Evolutionary conservation across 768 basidiomycete species (phyloP), one percentile per base, ranked within the genome.

Genomic region (Epithele typhae): DNA sequence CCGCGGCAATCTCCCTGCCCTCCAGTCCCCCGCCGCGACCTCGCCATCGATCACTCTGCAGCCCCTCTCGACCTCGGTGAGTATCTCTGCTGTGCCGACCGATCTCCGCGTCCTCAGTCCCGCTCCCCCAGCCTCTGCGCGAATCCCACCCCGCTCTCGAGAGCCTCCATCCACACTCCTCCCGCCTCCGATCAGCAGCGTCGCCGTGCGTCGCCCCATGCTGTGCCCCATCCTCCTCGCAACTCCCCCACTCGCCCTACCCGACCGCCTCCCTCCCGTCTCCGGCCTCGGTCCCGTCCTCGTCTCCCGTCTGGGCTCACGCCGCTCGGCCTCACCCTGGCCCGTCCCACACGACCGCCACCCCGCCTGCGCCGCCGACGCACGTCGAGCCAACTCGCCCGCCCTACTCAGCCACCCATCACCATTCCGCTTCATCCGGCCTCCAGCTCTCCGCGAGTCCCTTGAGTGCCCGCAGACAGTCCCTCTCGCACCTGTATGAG

Each of bases 1-100:
- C 47, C 47, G 46, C 35, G 48, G 48, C 23, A 30, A 46, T n/a
- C 39, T 53, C 43, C 23, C 44, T 5, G n/a, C n/a, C n/a, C n/a
- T 44, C 45, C 27, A 12, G 38, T 3, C 19, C 17, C 38, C 19
- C 27, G 22, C 45, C 45, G 12, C 35, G 18, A 9, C 23, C 45
- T n/a, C 5, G 41, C 17, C 32, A n/a, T n/a, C n/a, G n/a, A n/a
- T n/a, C n/a, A n/a, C 45, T 22, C 18, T 53, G 37, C 39, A 43
- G 17, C 52, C 52, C 30, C 48, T 53, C 43, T 25, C 47, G 34
- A n/a, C 46, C n/a, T 33, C 25, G 32, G 42, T 32, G 25, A 23
- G 40, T 35, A 5, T 15, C 19, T 18, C 14, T 43, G n/a, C 33
- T 19, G 22, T 34, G 8, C 8, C 27, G 10, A 5, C 12, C 40